phyloP scores from a whole-genome alignment of 2,329 filamentous ascomycete species.

The Fusarium haematococcum region DNA sequence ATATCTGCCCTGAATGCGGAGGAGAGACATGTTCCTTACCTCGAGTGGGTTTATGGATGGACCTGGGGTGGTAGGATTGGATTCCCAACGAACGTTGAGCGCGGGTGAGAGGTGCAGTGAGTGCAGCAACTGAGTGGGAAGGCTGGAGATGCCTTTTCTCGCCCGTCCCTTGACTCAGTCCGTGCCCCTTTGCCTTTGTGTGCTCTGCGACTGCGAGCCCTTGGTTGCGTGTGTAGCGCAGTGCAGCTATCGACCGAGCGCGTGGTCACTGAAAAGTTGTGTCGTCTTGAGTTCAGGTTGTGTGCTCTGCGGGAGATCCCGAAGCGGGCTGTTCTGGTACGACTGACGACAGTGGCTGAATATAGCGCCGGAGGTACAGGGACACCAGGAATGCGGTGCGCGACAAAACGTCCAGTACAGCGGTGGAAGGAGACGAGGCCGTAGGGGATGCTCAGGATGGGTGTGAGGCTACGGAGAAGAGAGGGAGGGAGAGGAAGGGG shows the following conservation, averaged over 20 bases:
- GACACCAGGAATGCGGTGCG: conserved; percentile 29
- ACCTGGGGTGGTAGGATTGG: not conserved
- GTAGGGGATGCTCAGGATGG: not conserved
- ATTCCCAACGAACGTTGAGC: conserved; percentile 7
- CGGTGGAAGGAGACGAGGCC: conserved; percentile 3
- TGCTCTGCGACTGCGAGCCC: conserved; percentile 8
- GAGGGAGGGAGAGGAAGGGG: not conserved
- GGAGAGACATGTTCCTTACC: conserved; percentile 28
- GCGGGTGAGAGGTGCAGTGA: not conserved
- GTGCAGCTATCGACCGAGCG: conserved; percentile 13
- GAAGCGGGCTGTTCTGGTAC: conserved; percentile 39
- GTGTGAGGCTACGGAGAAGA: conserved; percentile 1
- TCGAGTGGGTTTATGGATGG: conserved; percentile 14
- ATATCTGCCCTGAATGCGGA: conserved; percentile 4
- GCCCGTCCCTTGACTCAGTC: not conserved
- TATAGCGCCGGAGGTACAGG: conserved; percentile 37
- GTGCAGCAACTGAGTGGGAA: not conserved
- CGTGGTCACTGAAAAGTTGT: conserved; percentile 12
- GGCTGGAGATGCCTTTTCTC: not conserved
- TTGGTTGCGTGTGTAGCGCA: not conserved
- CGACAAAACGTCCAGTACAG: conserved; percentile 14
- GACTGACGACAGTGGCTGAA: conserved; percentile 46
- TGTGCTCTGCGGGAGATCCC: conserved; percentile 43
- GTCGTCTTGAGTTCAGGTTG: conserved; percentile 12
- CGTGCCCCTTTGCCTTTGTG: conserved; percentile 3